phyloP scores from a whole-genome alignment of 106 monocot genomes.

The Dendrobium huoshanense region DNA sequence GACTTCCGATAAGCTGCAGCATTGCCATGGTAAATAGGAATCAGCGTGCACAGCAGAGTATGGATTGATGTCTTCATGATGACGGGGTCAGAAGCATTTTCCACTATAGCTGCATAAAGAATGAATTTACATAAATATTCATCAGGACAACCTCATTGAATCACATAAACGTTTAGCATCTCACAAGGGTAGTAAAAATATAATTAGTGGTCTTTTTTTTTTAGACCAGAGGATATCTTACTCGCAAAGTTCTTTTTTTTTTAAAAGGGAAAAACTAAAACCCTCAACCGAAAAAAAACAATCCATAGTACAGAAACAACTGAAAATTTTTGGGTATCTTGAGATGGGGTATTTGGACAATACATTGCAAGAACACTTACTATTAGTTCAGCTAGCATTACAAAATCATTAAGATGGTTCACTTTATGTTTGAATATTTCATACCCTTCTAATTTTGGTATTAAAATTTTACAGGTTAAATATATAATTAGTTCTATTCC shows the following conservation, averaged over 20 bases:
- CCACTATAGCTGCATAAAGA: not conserved
- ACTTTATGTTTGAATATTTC: not conserved
- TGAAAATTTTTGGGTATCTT: not conserved
- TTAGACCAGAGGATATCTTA: too few relatives aligned
- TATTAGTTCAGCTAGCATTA: not conserved
- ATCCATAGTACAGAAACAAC: not conserved
- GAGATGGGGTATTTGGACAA: not conserved
- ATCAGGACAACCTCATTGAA: not conserved
- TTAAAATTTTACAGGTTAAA: not conserved
- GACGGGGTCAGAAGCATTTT: not conserved
- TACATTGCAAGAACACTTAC: not conserved
- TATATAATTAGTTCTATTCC: not conserved
- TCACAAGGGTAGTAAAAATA: not conserved
- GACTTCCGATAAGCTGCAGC: slow-evolving; percentile 5
- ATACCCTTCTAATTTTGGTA: not conserved
- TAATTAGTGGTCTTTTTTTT: not conserved
- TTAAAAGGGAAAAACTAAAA: not conserved
- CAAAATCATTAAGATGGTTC: not conserved
- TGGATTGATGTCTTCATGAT: slow-evolving; percentile 24
- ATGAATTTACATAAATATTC: not conserved
- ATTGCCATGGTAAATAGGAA: slow-evolving; percentile 14
- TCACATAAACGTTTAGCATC: not conserved
- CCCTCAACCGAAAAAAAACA: not conserved
- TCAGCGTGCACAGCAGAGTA: slow-evolving; percentile 3
- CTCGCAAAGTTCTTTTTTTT: not conserved